These are phyloP conservation scores for Primulina huaijiensis DNA, from an alignment of 257 asterid species.

Conservation along the genomic window DNA sequence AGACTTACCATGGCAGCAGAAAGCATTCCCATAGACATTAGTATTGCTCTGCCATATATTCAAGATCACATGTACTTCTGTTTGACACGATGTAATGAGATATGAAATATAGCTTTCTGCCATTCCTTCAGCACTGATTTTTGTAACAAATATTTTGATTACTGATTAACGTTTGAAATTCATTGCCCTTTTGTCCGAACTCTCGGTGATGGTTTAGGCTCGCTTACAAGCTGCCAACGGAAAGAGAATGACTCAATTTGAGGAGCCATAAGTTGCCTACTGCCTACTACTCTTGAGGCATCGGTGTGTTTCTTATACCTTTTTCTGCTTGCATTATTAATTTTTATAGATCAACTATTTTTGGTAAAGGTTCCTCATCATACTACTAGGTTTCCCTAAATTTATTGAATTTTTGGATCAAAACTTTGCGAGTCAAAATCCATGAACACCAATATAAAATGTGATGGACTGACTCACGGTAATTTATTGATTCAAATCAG, in stretches of 20 bases:
- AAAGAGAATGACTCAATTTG: neutral
- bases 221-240: neutral
- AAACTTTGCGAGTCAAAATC: neutral
- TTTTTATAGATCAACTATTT: neutral
- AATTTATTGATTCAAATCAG: neutral
- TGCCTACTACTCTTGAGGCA: neutral
- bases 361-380: neutral
- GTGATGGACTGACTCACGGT: neutral
- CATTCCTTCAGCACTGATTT: neutral
- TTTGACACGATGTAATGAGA: conserved; percentile 1
- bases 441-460: neutral
- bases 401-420: neutral
- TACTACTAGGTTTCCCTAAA: neutral
- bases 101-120: neutral
- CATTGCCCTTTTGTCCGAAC: neutral
- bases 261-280: neutral
- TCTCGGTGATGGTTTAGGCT: neutral
- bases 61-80: conserved; percentile 25
- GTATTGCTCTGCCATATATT: conserved; percentile 14
- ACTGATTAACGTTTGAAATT: neutral
- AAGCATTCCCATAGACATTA: conserved; percentile 84
- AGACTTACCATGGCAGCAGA: conserved; percentile 49
- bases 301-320: too few relatives aligned
- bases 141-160: neutral
- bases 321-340: too few relatives aligned